These are phyloP conservation scores for Xanthoparmelia taractica DNA, from an alignment of 495 filamentous ascomycete species.

Conservation along the genomic window DNA sequence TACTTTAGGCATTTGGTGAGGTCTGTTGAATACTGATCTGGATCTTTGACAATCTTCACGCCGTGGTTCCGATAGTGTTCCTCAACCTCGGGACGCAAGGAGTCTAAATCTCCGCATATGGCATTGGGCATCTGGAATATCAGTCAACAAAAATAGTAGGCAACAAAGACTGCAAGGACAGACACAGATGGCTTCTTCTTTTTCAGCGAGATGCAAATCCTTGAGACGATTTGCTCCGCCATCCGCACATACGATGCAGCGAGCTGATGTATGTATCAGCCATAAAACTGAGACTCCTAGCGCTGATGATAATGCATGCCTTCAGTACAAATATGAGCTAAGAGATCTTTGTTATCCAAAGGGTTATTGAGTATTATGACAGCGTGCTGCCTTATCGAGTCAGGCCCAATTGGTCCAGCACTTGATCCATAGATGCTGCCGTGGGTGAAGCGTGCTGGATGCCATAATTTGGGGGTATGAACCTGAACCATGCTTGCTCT, in stretches of 20 bases:
- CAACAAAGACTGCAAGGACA: conserved; percentile 15
- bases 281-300: neutral
- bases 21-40: conserved; percentile 80
- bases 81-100: conserved; percentile 50
- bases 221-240: neutral
- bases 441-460: conserved; percentile 45
- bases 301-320: neutral
- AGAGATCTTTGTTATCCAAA: conserved; percentile 38
- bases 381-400: conserved; percentile 41
- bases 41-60: conserved; percentile 53
- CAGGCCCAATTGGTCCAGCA: neutral
- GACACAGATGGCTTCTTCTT: conserved; percentile 37
- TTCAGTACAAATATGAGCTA: conserved; percentile 1
- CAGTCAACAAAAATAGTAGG: neutral
- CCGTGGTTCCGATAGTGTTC: conserved; percentile 50
- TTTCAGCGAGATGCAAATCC: neutral
- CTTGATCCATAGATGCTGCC: conserved; percentile 4
- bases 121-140: conserved; percentile 46
- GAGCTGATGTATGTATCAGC: neutral
- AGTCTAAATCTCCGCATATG: conserved; percentile 89
- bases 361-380: conserved; percentile 68
- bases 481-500: neutral
- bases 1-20: conserved; percentile 67
- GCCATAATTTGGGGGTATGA: conserved; percentile 38
- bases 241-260: neutral